Evolutionary conservation across 441 rosid genomes (phyloP).

Genomic region (Eutrema salsugineum): DNA sequence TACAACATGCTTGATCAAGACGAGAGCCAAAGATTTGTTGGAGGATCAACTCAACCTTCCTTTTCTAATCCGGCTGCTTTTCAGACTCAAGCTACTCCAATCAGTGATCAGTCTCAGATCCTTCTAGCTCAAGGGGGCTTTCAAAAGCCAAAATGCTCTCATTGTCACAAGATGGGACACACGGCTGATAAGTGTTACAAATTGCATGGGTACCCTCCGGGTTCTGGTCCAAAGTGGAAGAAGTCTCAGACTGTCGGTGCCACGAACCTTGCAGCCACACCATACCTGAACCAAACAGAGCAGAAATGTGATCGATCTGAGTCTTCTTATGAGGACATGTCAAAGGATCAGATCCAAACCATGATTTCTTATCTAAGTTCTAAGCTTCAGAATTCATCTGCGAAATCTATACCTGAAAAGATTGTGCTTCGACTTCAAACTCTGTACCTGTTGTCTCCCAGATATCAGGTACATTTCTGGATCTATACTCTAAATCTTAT

Average conservation of each 20-base stretch:
- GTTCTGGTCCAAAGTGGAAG: neutral
- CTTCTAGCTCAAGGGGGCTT: fast-evolving
- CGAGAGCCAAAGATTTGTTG: neutral
- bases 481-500: neutral
- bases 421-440: neutral
- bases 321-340: neutral
- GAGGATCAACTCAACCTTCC: fast-evolving
- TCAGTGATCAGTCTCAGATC: too few species aligned
- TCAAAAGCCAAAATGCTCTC: neutral
- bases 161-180: neutral
- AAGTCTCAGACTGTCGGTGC: fast-evolving
- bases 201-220: neutral
- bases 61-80: neutral
- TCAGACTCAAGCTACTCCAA: neutral
- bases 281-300: too few species aligned
- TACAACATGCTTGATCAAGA: neutral
- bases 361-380: neutral
- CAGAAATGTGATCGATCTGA: too few species aligned
- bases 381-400: neutral
- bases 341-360: neutral
- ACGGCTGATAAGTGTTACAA: neutral
- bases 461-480: neutral
- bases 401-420: neutral
- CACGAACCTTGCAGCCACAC: neutral
- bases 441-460: neutral